Evolutionary conservation across 2,329 filamentous ascomycete species (phyloP).

Genomic region (Dactylella cylindrospora): DNA sequence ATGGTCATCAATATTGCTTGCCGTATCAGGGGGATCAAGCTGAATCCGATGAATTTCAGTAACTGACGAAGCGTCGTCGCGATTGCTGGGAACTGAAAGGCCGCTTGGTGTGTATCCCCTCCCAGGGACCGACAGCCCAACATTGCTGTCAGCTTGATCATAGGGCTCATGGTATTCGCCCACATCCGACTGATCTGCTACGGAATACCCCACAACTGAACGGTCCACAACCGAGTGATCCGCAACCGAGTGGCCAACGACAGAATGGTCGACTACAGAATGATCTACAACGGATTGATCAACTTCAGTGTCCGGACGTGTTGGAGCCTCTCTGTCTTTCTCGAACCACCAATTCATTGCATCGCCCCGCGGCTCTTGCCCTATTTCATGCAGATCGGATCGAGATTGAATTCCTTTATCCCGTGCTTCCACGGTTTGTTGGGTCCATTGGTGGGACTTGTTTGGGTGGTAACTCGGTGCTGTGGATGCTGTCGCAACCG

Average conservation of each 20-base stretch:
- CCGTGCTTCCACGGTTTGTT: constrained; percentile 19
- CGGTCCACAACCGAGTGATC: too few relatives aligned
- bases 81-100: constrained; percentile 25
- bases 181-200: constrained; percentile 11
- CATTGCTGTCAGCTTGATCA: constrained; percentile 24
- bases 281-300: constrained; percentile 29
- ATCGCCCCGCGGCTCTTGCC: constrained; percentile 20
- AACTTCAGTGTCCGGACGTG: constrained; percentile 26
- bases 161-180: constrained; percentile 18
- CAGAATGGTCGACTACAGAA: constrained; percentile 24
- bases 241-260: constrained; percentile 5
- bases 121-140: constrained; percentile 15
- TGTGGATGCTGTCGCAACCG: constrained; percentile 28
- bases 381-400: constrained; percentile 20
- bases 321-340: constrained; percentile 13
- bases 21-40: constrained; percentile 31
- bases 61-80: constrained; percentile 13
- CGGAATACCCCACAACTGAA: constrained; percentile 11
- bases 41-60: constrained; percentile 37
- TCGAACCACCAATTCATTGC: constrained; percentile 45
- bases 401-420: constrained; percentile 35
- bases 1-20: constrained; percentile 24
- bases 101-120: constrained; percentile 12
- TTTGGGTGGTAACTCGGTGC: constrained; percentile 38
- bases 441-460: constrained; percentile 33